Evolutionary conservation across 2,329 filamentous ascomycete genomes (phyloP).

Genomic region (Aschersonia sp.): DNA sequence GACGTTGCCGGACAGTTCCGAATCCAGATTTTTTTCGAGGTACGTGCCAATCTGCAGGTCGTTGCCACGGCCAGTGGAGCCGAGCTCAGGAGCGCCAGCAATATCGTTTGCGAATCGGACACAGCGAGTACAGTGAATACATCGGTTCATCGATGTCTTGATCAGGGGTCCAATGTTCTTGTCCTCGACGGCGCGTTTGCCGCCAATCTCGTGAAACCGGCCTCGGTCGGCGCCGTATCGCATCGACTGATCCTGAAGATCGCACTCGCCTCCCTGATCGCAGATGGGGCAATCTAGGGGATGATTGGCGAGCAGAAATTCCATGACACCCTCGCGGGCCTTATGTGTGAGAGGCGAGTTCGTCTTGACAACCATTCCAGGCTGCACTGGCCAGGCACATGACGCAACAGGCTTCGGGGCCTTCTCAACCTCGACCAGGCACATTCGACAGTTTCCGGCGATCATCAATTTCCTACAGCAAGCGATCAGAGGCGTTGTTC

Average conservation of each 20-base stretch:
- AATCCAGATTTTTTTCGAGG: constrained; percentile 83
- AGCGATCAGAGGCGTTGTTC: neutral
- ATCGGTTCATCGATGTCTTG: constrained; percentile 99
- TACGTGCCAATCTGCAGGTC: constrained; percentile 98
- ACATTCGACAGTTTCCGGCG: constrained; percentile 99
- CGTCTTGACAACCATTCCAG: constrained; percentile 98
- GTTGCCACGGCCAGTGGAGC: constrained; percentile 89
- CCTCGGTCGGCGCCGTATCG: constrained; percentile 92
- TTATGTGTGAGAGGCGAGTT: constrained; percentile 94
- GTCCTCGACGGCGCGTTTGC: constrained; percentile 96
- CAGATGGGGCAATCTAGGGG: constrained; percentile 94
- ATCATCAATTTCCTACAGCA: constrained; percentile 78
- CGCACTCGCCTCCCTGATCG: constrained; percentile 97
- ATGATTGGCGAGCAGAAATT: constrained; percentile 93
- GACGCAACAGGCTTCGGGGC: constrained; percentile 95
- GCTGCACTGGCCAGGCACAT: constrained; percentile 96
- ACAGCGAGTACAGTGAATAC: constrained; percentile 97
- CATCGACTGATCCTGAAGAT: constrained; percentile 99
- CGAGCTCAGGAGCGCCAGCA: constrained; percentile 88
- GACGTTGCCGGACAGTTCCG: constrained; percentile 91
- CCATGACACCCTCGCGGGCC: constrained; percentile 97
- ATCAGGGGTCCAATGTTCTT: constrained; percentile 98
- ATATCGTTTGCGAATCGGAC: constrained; percentile 96
- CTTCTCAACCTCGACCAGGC: constrained; percentile 92
- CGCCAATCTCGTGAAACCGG: constrained; percentile 87